A percentile compares a stretch with the other conserved stretches of the same genome.
phyloP scores from a whole-genome alignment of 495 filamentous ascomycete species.

The Penicillium turbatum region DNA sequence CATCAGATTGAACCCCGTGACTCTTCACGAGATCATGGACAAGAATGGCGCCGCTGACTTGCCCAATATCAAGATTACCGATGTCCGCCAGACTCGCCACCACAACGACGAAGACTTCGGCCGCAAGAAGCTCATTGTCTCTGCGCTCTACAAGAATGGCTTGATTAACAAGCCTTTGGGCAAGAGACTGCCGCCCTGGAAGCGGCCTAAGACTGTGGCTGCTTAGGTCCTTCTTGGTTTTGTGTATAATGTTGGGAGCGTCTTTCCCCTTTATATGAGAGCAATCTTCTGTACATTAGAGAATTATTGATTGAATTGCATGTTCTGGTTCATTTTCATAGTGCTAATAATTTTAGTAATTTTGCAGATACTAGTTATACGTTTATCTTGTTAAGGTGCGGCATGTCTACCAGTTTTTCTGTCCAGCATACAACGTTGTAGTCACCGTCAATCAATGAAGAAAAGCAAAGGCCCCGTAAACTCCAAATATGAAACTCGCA shows the following conservation, averaged over 20 bases:
- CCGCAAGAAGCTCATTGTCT: constrained; percentile 78
- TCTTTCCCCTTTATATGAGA: constrained; percentile 14
- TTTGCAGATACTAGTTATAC: constrained; percentile 19
- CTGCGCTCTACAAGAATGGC: constrained; percentile 61
- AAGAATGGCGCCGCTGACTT: constrained; percentile 41
- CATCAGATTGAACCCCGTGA: constrained; percentile 12
- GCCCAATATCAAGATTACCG: constrained; percentile 66
- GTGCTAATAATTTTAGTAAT: not conserved
- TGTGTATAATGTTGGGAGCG: constrained; percentile 15
- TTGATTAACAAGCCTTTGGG: constrained; percentile 29
- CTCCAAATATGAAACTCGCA: constrained; percentile 4
- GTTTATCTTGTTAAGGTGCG: constrained; percentile 11
- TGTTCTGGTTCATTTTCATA: constrained; percentile 8
- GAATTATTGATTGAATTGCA: constrained; percentile 19
- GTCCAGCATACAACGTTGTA: not conserved
- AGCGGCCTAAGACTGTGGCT: not conserved
- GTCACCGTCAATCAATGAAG: not conserved
- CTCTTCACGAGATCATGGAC: constrained; percentile 37
- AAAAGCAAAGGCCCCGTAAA: constrained; percentile 5
- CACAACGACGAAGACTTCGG: constrained; percentile 73
- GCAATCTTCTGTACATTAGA: constrained; percentile 29
- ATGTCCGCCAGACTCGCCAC: constrained; percentile 55
- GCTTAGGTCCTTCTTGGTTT: not conserved
- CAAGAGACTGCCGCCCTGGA: not conserved
- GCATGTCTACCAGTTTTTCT: constrained; percentile 25